Evolutionary conservation across 768 basidiomycete genomes (phyloP), one percentile per base, ranked within the genome.

Genomic region (Pisolithus tinctorius): DNA sequence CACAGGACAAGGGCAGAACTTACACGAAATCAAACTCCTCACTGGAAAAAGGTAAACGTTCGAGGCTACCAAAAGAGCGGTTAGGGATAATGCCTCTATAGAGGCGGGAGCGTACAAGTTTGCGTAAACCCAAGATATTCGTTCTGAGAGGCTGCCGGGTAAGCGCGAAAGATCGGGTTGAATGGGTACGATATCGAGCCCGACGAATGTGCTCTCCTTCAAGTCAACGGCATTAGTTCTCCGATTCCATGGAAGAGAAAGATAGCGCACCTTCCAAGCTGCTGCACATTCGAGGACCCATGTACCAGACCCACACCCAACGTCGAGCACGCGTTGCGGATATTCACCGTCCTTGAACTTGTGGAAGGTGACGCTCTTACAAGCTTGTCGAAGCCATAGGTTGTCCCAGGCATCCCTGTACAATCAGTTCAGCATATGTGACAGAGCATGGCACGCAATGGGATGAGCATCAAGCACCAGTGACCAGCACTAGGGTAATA

Each of bases 1-100:
- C 7, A 29, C n/a, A 25, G 46, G 25, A 38, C n/a, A 29, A 6
- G 23, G 29, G 48, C 16, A 30, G 8, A 17, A 69, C 83, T 61
- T 67, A 87, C 83, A 88, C 82, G 63, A 78, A 87, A 62, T 89
- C 87, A 60, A 89, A 89, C 60, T 87, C 82, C 30, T 81, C 82
- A 55, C 81, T 74, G 7, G 75, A 74, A 61, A 89, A 89, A 0
- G 87, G 86, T 48, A 89, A 75, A 0, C 72, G 71, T 50, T 87
- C 83, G 25, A 89, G 70, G 63, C 86, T 87, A 55, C 31, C 23
- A 14, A 46, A 13, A 8, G 29, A 31, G 10, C 17, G 8, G 8
- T 9, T 23, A 13, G 20, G 17, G 16, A 23, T 47, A 31, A 30
- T 11, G 29, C 6, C 9, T 30, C 8, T 6, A 36, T 6, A 20